These are phyloP conservation scores for Cutaneotrichosporon cyanovorans DNA, from an alignment of 1,284 basidiomycete genomes.

Conservation along the genomic window DNA sequence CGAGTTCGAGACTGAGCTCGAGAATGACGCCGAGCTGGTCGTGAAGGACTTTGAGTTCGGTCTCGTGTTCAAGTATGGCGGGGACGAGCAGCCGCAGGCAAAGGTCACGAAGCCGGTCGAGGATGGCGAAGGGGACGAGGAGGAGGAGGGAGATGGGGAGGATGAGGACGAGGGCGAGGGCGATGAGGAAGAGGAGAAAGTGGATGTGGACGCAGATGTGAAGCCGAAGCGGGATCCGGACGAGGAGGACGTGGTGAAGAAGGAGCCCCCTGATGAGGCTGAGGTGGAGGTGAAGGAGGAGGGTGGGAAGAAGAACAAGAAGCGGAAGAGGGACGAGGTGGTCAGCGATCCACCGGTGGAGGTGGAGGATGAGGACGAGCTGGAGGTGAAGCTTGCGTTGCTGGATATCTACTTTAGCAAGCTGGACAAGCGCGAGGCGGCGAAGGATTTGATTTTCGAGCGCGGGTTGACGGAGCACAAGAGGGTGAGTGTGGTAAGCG, in stretches of 20 bases:
- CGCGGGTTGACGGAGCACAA: slow-evolving; percentile 88
- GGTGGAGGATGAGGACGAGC: slow-evolving; percentile 50
- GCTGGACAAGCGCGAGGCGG: slow-evolving; percentile 77
- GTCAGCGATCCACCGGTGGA: slow-evolving; percentile 64
- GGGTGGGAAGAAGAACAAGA: slow-evolving; percentile 42
- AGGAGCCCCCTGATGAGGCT: no score
- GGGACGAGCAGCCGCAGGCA: slow-evolving; percentile 63
- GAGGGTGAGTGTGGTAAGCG: no score
- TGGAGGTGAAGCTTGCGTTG: slow-evolving; percentile 43
- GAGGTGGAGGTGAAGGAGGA: slow-evolving; percentile 12
- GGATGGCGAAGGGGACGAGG: slow-evolving; percentile 32
- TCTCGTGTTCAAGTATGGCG: slow-evolving; percentile 73
- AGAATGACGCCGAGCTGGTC: slow-evolving; percentile 90
- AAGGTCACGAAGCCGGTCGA: slow-evolving; percentile 28
- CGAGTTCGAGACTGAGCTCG: slow-evolving; percentile 94
- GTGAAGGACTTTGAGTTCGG: slow-evolving; percentile 97
- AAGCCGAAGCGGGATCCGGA: slow-evolving; percentile 10
- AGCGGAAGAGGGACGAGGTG: slow-evolving; percentile 57
- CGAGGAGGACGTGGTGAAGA: slow-evolving; percentile 17
- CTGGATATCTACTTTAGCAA: slow-evolving; percentile 89
- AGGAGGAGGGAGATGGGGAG: slow-evolving; percentile 29
- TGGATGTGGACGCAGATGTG: no score
- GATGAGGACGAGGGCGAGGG: slow-evolving; percentile 21
- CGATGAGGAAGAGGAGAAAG: slow-evolving; percentile 19
- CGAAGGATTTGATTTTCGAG: slow-evolving; percentile 88